Evolutionary conservation across 1,284 basidiomycete genomes (phyloP).

Genomic region (Rhodotorula sp.): DNA sequence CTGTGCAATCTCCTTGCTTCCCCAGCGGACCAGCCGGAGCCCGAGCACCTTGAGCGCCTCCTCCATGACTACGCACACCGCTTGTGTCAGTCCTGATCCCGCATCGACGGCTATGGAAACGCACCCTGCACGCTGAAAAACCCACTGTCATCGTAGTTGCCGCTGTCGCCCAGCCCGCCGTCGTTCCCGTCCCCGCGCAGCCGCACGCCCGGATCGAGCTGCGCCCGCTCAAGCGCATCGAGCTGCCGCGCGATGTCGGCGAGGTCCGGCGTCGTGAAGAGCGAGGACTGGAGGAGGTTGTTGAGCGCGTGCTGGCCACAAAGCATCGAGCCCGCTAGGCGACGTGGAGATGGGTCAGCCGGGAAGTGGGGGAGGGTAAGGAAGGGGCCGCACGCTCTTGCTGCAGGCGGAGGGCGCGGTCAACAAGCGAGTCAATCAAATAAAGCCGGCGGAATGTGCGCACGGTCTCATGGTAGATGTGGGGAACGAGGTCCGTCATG

Average conservation of each 20-base stretch:
- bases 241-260: conserved; percentile 73
- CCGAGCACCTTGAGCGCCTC: conserved; percentile 78
- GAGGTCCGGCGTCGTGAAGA: conserved; percentile 79
- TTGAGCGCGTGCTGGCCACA: conserved; percentile 57
- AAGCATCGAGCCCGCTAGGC: conserved; percentile 53
- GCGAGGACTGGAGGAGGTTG: conserved; percentile 55
- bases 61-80: conserved; percentile 41
- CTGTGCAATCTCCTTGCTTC: conserved; percentile 74
- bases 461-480: conserved; percentile 40
- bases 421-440: too few relatives aligned
- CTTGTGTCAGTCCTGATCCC: conserved; percentile 30
- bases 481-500: conserved; percentile 17
- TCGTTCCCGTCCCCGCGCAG: conserved; percentile 4
- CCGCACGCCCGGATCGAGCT: conserved; percentile 27
- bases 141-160: conserved; percentile 46
- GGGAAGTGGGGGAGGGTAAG: conserved; percentile 20
- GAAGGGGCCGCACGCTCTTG: conserved; percentile 43
- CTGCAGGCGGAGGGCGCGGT: not conserved
- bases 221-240: conserved; percentile 55
- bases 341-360: conserved; percentile 37
- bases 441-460: not conserved
- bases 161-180: conserved; percentile 49
- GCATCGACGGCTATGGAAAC: not conserved
- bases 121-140: conserved; percentile 35
- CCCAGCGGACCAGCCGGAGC: conserved; percentile 77